phyloP scores from a whole-genome alignment of 2,329 filamentous ascomycete genomes.

The Alternaria consortialis region DNA sequence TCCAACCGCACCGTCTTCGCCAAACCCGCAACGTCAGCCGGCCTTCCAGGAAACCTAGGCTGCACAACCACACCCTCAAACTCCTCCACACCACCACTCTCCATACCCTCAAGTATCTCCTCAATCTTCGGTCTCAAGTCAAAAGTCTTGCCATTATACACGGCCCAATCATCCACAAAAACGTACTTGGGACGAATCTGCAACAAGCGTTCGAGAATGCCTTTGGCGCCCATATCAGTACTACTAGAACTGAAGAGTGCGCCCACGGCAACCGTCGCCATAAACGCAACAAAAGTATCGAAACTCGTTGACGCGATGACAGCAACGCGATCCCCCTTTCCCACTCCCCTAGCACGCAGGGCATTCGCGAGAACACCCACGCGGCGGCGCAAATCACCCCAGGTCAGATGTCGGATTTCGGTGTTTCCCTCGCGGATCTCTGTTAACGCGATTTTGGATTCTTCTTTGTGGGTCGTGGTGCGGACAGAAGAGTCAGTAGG shows the following conservation, averaged over 20 bases:
- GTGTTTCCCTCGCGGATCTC: constrained; percentile 74
- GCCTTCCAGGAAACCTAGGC: constrained; percentile 66
- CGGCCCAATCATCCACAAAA: constrained; percentile 82
- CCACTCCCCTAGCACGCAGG: constrained; percentile 71
- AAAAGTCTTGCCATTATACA: constrained; percentile 80
- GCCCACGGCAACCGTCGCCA: constrained; percentile 75
- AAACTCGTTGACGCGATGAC: constrained; percentile 78
- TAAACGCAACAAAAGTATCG: constrained; percentile 75
- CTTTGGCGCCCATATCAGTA: constrained; percentile 84
- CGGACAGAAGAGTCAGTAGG: constrained; percentile 56
- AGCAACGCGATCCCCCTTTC: constrained; percentile 77
- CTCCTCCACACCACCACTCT: constrained; percentile 61
- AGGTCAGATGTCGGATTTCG: constrained; percentile 66
- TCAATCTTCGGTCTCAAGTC: constrained; percentile 78
- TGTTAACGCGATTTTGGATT: constrained; percentile 73
- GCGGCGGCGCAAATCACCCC: constrained; percentile 69
- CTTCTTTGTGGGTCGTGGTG: constrained; percentile 71
- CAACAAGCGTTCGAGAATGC: constrained; percentile 75
- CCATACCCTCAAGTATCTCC: constrained; percentile 71
- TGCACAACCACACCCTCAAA: constrained; percentile 73
- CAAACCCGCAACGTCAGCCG: constrained; percentile 67
- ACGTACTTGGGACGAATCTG: constrained; percentile 81
- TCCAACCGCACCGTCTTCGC: constrained; percentile 57
- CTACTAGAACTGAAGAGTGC: constrained; percentile 78
- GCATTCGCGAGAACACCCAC: constrained; percentile 71